phyloP scores from a whole-genome alignment of 2,329 filamentous ascomycete species.

The Monosporascus sp. region DNA sequence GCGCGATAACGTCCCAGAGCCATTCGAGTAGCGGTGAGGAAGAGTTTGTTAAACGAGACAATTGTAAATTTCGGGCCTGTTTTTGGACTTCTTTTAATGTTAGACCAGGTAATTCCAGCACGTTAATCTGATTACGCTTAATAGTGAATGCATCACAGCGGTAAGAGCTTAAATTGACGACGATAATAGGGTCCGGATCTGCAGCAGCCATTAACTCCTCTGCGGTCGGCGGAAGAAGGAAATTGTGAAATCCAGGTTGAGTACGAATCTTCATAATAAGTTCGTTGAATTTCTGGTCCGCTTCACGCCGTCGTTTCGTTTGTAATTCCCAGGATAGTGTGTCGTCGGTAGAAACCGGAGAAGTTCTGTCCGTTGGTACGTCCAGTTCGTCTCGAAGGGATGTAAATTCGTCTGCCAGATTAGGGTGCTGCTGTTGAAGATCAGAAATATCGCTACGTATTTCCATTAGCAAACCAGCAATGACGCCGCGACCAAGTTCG shows the following conservation, averaged over 20 bases:
- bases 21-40: no score
- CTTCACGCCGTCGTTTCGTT: slow-evolving; percentile 3
- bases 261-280: slow-evolving; percentile 2
- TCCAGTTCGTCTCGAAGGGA: slow-evolving; percentile 11
- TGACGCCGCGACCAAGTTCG: slow-evolving; percentile 22
- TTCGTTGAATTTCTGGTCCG: slow-evolving; percentile 1
- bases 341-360: background rate
- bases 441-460: background rate
- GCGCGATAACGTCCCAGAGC: no score
- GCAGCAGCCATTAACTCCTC: slow-evolving; percentile 3
- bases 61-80: no score
- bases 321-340: background rate
- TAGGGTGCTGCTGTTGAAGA: background rate
- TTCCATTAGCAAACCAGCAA: slow-evolving; percentile 12
- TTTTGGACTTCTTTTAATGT: background rate
- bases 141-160: slow-evolving; percentile 7
- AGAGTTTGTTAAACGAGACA: no score
- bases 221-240: slow-evolving; percentile 1
- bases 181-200: slow-evolving; percentile 3
- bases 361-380: background rate
- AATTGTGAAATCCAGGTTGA: slow-evolving; percentile 3
- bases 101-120: slow-evolving; percentile 3
- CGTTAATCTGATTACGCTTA: slow-evolving; percentile 5
- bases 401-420: background rate
- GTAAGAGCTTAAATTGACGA: slow-evolving; percentile 4